A percentile compares a stretch with the other conserved stretches of the same genome.
Conservation (phyloP, 139 green algal species). For the Picochlorum sp. region DNA sequence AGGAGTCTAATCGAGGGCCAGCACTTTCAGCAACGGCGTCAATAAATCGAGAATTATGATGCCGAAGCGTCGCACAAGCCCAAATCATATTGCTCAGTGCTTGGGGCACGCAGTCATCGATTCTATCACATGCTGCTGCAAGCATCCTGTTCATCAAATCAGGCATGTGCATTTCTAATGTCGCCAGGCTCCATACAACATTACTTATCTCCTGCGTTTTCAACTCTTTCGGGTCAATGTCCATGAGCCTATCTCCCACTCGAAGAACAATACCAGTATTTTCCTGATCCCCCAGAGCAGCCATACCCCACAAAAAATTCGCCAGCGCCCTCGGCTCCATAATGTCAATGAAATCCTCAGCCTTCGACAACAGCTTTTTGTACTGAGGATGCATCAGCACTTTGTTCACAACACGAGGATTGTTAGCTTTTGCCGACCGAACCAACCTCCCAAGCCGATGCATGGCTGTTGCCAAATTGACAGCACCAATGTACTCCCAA, state of each 20-base stretch:
- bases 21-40: constrained; percentile 11
- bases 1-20: constrained; percentile 10
- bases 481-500: constrained; percentile 42
- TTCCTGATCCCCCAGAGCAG: constrained; percentile 28
- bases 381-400: constrained; percentile 13
- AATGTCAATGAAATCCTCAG: constrained; percentile 28
- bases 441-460: constrained; percentile 57
- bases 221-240: constrained; percentile 15
- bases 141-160: constrained; percentile 10
- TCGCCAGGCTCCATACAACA: constrained; percentile 30
- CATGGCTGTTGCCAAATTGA: constrained; percentile 65
- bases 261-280: constrained; percentile 14
- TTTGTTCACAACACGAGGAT: not conserved
- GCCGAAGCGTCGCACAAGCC: constrained; percentile 27
- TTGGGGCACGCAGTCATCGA: constrained; percentile 28
- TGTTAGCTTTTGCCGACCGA: not conserved
- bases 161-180: constrained; percentile 10
- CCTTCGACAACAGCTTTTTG: constrained; percentile 22
- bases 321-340: constrained; percentile 39
- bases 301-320: constrained; percentile 51
- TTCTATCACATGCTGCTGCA: constrained; percentile 3
- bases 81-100: constrained; percentile 40
- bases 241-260: constrained; percentile 6
- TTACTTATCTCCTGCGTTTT: constrained; percentile 64
- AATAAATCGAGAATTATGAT: constrained; percentile 21